phyloP scores from a whole-genome alignment of 352 stramenopile genomes.

The Blastocystis hominis region DNA sequence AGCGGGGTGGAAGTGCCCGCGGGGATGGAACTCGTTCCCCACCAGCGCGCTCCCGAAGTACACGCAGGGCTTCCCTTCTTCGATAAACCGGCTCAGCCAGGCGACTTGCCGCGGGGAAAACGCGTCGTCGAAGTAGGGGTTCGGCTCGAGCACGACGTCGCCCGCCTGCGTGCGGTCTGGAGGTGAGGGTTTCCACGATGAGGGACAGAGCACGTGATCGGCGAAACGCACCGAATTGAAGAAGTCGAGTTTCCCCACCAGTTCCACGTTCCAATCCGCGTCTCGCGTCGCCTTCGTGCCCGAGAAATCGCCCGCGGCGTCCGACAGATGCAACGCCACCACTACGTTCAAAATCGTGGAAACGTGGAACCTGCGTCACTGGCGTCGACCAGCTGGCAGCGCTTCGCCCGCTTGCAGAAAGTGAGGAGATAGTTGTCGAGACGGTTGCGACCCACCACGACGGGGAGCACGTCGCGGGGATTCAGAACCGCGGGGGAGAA shows the following conservation, averaged over 20 bases:
- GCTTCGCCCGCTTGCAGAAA: background rate
- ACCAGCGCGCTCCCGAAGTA: background rate
- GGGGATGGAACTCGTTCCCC: background rate
- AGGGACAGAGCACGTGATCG: background rate
- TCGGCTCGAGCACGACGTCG: background rate
- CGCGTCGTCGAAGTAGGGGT: background rate
- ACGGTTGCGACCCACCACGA: background rate
- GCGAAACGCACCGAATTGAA: background rate
- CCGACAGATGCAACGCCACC: background rate
- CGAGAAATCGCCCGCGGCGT: background rate
- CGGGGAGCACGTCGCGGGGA: background rate
- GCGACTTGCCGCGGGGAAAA: background rate
- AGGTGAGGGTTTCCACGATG: too few relatives aligned
- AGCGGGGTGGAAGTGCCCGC: background rate
- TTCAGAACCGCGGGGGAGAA: background rate
- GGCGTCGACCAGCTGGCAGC: background rate
- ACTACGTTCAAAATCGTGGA: background rate
- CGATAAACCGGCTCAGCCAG: background rate
- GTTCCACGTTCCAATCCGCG: background rate
- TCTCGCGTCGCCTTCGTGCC: background rate
- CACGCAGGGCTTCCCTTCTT: background rate
- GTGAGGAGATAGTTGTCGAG: constrained; percentile 10
- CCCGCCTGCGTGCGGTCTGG: background rate
- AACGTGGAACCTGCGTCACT: background rate
- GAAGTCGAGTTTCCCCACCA: background rate